phyloP scores from a whole-genome alignment of 2,329 filamentous ascomycete genomes.

The Talaromyces funiculosus region DNA sequence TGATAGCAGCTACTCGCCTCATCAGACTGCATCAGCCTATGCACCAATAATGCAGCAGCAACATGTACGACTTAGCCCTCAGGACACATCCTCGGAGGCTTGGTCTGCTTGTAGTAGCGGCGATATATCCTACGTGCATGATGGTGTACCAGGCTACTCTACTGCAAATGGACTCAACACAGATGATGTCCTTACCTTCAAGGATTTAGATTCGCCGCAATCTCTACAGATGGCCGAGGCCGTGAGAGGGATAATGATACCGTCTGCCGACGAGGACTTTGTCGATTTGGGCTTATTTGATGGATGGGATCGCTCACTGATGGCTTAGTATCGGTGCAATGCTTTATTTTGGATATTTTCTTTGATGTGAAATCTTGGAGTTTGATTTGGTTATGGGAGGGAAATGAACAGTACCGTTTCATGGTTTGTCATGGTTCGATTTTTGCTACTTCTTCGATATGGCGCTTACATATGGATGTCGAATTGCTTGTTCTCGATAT shows the following conservation, averaged over 20 bases:
- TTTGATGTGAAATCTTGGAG: too few relatives aligned
- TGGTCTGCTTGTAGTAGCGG: constrained; percentile 36
- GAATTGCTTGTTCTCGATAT: background rate
- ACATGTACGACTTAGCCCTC: constrained; percentile 17
- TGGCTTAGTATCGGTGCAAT: background rate
- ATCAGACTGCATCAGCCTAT: constrained; percentile 2
- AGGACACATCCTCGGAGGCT: constrained; percentile 34
- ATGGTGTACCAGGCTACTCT: constrained; percentile 51
- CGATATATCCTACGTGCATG: constrained; percentile 28
- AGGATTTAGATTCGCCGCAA: constrained; percentile 18
- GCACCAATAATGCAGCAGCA: constrained; percentile 1
- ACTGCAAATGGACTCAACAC: constrained; percentile 51
- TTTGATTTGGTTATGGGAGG: background rate
- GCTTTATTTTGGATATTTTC: background rate
- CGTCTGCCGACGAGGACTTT: constrained; percentile 28
- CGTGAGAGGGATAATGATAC: constrained; percentile 35
- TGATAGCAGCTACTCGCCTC: constrained; percentile 14
- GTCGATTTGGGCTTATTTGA: constrained; percentile 28
- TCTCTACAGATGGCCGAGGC: constrained; percentile 29
- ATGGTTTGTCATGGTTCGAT: background rate
- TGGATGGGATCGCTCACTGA: constrained; percentile 31
- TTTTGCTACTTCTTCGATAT: background rate
- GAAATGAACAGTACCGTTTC: background rate
- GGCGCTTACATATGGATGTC: background rate
- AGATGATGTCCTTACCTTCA: background rate